phyloP scores from a whole-genome alignment of 2,329 filamentous ascomycete species.

The Chrysosporium keratinophilum region DNA sequence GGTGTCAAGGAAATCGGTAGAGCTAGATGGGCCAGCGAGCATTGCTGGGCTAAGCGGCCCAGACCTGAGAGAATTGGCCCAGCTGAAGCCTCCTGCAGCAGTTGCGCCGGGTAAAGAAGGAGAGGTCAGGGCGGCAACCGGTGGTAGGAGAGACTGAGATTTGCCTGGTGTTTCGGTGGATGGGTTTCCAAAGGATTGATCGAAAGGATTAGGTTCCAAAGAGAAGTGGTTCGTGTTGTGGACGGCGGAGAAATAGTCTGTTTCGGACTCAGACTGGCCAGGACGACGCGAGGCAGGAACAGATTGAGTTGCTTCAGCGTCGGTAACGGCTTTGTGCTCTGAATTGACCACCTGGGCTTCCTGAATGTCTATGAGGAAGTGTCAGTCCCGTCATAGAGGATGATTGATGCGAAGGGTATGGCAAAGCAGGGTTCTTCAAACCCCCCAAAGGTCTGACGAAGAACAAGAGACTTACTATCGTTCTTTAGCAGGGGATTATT shows the following conservation, averaged over 20 bases:
- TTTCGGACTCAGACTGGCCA: slow-evolving; percentile 17
- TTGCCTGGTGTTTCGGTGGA: slow-evolving; percentile 71
- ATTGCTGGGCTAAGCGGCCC: slow-evolving; percentile 94
- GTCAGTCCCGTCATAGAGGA: neutral
- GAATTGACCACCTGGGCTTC: slow-evolving; percentile 18
- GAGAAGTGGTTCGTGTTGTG: slow-evolving; percentile 43
- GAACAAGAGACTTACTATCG: slow-evolving; percentile 29
- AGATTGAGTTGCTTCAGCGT: slow-evolving; percentile 53
- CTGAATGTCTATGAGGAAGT: slow-evolving; percentile 15
- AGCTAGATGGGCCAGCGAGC: slow-evolving; percentile 66
- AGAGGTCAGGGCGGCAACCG: slow-evolving; percentile 82
- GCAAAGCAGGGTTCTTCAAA: slow-evolving; percentile 1
- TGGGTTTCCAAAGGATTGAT: slow-evolving; percentile 72
- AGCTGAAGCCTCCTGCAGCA: slow-evolving; percentile 60
- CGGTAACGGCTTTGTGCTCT: slow-evolving; percentile 39
- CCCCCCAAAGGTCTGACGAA: slow-evolving; percentile 6
- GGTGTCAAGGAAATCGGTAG: slow-evolving; percentile 82
- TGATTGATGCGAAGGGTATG: neutral
- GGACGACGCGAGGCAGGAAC: slow-evolving; percentile 60
- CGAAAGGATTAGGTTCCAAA: slow-evolving; percentile 87
- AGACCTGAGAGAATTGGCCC: slow-evolving; percentile 78
- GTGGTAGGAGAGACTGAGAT: slow-evolving; percentile 65
- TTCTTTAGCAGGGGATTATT: slow-evolving; percentile 32
- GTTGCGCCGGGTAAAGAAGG: slow-evolving; percentile 71
- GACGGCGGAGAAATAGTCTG: slow-evolving; percentile 59